Evolutionary conservation across 192 early-diverging fungal genomes (phyloP), one percentile per base, ranked within the genome.

Genomic region (Kappamyces sp.): DNA sequence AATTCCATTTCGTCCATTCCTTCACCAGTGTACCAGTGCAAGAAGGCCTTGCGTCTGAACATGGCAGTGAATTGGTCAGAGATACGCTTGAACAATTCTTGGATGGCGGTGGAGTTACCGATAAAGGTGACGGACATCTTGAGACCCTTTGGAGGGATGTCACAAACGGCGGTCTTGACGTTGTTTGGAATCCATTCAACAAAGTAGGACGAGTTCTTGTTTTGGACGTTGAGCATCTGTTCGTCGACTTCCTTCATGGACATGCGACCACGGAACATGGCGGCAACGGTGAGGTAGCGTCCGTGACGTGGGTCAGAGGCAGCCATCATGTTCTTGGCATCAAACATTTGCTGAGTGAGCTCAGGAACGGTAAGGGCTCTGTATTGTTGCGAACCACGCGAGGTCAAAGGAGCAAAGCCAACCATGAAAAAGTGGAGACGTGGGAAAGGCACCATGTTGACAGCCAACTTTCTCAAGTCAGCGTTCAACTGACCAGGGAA

Each of bases 311-410:
- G 94, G 71, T 99, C 96, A 40, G 91, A 96, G 4, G 94, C 94
- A 50, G 93, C 96, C 96, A 99, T 99, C 94, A 98, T 98, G 88
- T 99, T 99, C 77, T 91, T 98, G 58, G 91, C 91, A 67, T 91
- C 93, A 84, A 98, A 90, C 92, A 96, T 95, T 78, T 98, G 95
- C 63, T 89, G 82, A 59, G 89, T 79, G 65, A 81, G 69, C 68
- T 89, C 85, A 47, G 90, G 88, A 37, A 98, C 93, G 30, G 86
- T 92, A 66, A 96, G 69, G 66, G 85, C 83, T 70, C 91, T 88
- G 88, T 94, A 96, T 61, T 80, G 79, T 63, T 84, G 80, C n/a
- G 88, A 85, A 55, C 80, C 78, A 52, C 76, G 75, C 33, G 91
- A 80, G 6, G 91, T 94, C 69, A 98, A 81, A 33, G 95, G 94